These are phyloP conservation scores for Fusarium foetens DNA, from an alignment of 2,329 filamentous ascomycete genomes.

Conservation along the genomic window DNA sequence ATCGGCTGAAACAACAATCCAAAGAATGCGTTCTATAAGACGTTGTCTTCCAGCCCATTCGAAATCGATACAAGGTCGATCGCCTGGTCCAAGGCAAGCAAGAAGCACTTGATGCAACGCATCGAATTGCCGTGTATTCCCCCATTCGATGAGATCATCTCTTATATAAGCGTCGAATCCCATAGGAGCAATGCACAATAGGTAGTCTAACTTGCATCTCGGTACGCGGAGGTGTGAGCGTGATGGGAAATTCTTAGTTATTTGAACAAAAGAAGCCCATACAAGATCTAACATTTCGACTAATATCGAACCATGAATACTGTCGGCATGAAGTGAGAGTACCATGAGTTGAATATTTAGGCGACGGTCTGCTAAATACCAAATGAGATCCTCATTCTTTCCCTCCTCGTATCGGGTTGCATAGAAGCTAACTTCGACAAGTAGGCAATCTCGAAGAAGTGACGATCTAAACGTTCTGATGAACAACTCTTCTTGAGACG, in stretches of 20 bases:
- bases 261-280: not conserved
- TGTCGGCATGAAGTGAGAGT: not conserved
- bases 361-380: no score
- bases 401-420: no score
- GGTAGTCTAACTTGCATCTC: not conserved
- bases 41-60: not conserved
- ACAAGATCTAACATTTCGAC: not conserved
- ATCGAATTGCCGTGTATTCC: not conserved
- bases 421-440: rapidly evolving
- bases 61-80: rapidly evolving
- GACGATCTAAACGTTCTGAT: rapidly evolving
- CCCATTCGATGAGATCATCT: not conserved
- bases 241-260: rapidly evolving
- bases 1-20: not conserved
- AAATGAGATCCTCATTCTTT: not conserved
- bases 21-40: not conserved
- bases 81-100: not conserved
- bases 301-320: rapidly evolving
- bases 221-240: not conserved
- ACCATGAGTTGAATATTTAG: no score
- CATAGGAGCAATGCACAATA: rapidly evolving
- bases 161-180: not conserved
- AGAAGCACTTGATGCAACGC: rapidly evolving
- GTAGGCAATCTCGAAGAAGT: rapidly evolving
- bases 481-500: rapidly evolving